Conservation (phyloP, 495 filamentous ascomycete genomes). For the Aspergillus nanangensis region DNA sequence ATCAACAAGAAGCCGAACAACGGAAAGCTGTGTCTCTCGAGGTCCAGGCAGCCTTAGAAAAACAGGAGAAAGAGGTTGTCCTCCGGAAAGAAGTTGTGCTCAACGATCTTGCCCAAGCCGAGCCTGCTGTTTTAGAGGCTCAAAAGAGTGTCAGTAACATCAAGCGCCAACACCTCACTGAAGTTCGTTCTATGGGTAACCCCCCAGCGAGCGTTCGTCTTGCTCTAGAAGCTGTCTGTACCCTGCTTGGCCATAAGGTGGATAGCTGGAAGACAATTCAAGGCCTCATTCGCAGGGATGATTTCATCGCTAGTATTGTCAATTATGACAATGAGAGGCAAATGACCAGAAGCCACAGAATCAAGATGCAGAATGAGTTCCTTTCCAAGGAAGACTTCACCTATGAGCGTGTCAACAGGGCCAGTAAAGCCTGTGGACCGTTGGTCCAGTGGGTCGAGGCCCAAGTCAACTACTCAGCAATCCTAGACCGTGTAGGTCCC, state of each 20-base stretch:
- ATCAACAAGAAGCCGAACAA: constrained; percentile 94
- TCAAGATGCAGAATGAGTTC: constrained; percentile 90
- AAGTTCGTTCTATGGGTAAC: constrained; percentile 94
- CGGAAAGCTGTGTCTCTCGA: constrained; percentile 81
- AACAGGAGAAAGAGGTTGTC: constrained; percentile 86
- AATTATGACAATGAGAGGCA: constrained; percentile 94
- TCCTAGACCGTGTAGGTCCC: constrained; percentile 90
- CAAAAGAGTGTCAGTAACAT: constrained; percentile 96
- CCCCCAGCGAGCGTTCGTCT: constrained; percentile 87
- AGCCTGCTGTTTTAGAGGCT: constrained; percentile 89
- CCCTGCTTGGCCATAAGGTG: constrained; percentile 84
- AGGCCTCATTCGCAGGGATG: constrained; percentile 80
- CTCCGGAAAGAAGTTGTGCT: constrained; percentile 78
- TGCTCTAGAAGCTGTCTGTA: constrained; percentile 92
- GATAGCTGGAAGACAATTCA: constrained; percentile 88
- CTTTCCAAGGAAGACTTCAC: constrained; percentile 91
- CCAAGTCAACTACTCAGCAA: constrained; percentile 95
- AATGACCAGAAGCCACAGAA: constrained; percentile 78
- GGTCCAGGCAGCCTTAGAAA: constrained; percentile 80
- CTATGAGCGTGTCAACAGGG: constrained; percentile 89
- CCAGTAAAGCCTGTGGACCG: constrained; percentile 94
- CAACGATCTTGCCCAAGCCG: constrained; percentile 81
- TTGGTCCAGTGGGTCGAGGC: constrained; percentile 97
- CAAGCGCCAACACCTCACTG: constrained; percentile 92
- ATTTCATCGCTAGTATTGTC: constrained; percentile 97